Base-by-base conservation (phyloP, 2,329 filamentous ascomycete genomes). In the Cladosporium colombiae region DNA sequence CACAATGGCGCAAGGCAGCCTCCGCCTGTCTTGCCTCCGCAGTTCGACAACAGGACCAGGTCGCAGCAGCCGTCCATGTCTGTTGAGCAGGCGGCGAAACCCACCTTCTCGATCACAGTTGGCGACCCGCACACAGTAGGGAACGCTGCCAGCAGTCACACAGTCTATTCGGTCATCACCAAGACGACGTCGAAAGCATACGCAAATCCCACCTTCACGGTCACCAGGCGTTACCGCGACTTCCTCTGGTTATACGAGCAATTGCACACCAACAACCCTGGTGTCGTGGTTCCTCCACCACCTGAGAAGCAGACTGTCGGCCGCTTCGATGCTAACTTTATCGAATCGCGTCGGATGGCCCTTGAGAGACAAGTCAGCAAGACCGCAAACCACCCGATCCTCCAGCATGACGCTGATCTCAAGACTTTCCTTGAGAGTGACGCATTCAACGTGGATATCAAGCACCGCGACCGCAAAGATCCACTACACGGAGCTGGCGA, bases 331-430 rank as follows among this genome's bases (percentile, higher is more conserved):
- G 91, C 88, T 71, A 96, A 97, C 78, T 99, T 99, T 79, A 93
- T 99, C 68, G 95, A 99, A 79, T 92, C 91, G 52, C 86, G 95
- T 73, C 87, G 95, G 72, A 91, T 93, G 68, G 95, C 95, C 16
- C 81, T 99, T 66, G 95, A 99, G 80, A 92, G 95, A 76, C 99
- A 99, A 95, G 83, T 97, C 64, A 98, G 97, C 85, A 98, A 97
- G 83, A 95, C 89, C 67, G 92, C 94, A 2, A 87, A 88, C 13
- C 95, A 99, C 77, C 90, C 92, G 8, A 91, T 93, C 37, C 83
- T 99, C 70, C 95, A 98, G 76, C 92, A 97, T 73, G 95, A 99
- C 75, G 89, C 87, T 6, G 95, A 99, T 75, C 80, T 99, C 68
- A 99, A 99, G 81, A 88, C 98, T 5, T 99, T 99, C 79, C 82